These are phyloP conservation scores for Vigna hirtella DNA, from an alignment of 306 rosid species.

Conservation along the genomic window DNA sequence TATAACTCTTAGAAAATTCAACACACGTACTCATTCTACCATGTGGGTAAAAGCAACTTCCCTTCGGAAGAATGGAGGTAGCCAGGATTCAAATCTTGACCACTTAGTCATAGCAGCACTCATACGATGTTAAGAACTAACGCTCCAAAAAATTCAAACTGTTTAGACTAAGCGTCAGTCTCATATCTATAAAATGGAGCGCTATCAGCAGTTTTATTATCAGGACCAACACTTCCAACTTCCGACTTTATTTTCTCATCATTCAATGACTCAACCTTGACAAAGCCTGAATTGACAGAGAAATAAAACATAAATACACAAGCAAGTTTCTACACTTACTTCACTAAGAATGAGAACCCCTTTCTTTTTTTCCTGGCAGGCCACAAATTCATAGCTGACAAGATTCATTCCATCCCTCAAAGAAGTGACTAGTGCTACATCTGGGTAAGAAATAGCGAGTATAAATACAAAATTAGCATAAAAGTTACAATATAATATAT, in stretches of 20 bases:
- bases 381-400: slow-evolving; percentile 95
- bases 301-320: slow-evolving; percentile 16
- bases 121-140: slow-evolving; percentile 11
- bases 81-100: too few species aligned
- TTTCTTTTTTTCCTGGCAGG: slow-evolving; percentile 91
- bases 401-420: slow-evolving; percentile 99
- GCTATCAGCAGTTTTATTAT: neutral
- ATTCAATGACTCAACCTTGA: slow-evolving; percentile 13
- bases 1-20: too few species aligned
- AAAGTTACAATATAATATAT: slow-evolving; percentile 10
- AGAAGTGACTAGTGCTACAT: slow-evolving; percentile 96
- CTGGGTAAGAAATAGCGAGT: slow-evolving; percentile 52
- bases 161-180: neutral
- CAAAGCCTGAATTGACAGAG: slow-evolving; percentile 23
- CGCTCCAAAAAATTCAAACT: neutral
- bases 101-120: too few species aligned
- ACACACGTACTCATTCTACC: too few species aligned
- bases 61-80: too few species aligned
- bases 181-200: slow-evolving; percentile 24
- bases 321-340: slow-evolving; percentile 56
- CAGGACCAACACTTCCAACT: slow-evolving; percentile 11
- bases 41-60: too few species aligned
- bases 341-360: slow-evolving; percentile 91
- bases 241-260: neutral
- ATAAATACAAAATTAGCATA: slow-evolving; percentile 31